Evolutionary conservation across 352 stramenopile species (phyloP), one percentile per base, ranked within the genome.

Genomic region (Globisporangium splendens): DNA sequence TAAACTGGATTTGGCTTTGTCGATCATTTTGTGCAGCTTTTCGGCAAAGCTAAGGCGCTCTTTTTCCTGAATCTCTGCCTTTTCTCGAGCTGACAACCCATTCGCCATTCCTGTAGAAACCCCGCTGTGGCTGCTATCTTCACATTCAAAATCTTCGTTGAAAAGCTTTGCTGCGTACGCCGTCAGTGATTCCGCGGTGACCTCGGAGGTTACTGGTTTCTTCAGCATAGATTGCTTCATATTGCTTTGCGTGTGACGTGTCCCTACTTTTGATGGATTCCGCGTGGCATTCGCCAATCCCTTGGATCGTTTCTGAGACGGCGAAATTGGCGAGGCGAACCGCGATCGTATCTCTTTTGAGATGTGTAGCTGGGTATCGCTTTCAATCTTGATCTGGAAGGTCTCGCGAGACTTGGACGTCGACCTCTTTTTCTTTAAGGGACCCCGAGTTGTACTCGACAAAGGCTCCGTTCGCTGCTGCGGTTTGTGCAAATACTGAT

Each of bases 21-120:
- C 84, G 54, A 94, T 94, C 84, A 92, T 92, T 49, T 90, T 90
- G 72, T 94, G 84, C 14, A 94, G 58, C 43, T 94, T 94, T 47
- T 94, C 82, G 11, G 84, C 84, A 63, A 94, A 94, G 21, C 79
- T 91, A 46, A 94, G 48, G 8, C 84, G 68, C 39, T 89, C 77
- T 13, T 72, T 70, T 46, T 90, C 80, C 56, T 70, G 65, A 12
- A 75, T 65, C 49, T 79, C 70, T 15, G 70, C 70, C 52, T 70
- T 74, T 39, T 75, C 70, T 11, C 54, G 59, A 28, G 62, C 60
- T 0, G 59, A 67, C 41, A 76, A 41, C 42, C 46, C 68, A 28
- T 56, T 56, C 28, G 20, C n/a, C 39, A 8, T 44, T 42, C 14
- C 15, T 4, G 12, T 64, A 48, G 2, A 39, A 18, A 44, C 12